Evolutionary conservation across 768 basidiomycete species (phyloP).

Genomic region (Podaxis sp.): DNA sequence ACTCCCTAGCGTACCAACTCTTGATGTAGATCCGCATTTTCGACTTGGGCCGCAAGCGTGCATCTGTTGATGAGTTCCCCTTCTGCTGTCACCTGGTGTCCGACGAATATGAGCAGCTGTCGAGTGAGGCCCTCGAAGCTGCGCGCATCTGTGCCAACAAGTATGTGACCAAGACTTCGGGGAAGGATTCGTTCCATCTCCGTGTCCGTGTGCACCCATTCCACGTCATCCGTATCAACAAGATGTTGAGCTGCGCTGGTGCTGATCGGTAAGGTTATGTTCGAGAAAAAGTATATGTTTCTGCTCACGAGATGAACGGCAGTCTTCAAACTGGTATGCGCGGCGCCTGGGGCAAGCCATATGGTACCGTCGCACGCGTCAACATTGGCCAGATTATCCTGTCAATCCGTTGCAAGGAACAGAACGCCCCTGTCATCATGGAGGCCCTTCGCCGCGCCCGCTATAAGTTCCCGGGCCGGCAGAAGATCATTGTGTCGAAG

Average conservation of each 20-base stretch:
- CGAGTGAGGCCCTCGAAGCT: constrained; percentile 94
- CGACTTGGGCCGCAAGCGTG: constrained; percentile 94
- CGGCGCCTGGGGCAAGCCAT: constrained; percentile 99
- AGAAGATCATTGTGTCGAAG: constrained; percentile 96
- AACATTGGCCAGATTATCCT: constrained; percentile 96
- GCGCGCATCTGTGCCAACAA: constrained; percentile 99
- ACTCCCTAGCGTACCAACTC: not conserved
- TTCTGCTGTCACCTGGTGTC: constrained; percentile 97
- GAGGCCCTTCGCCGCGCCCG: constrained; percentile 97
- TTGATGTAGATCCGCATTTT: constrained; percentile 84
- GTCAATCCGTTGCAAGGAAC: constrained; percentile 87
- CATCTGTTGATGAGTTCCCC: constrained; percentile 96
- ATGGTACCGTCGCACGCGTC: constrained; percentile 93
- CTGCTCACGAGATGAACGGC: not conserved
- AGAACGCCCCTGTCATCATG: constrained; percentile 83
- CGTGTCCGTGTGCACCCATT: constrained; percentile 96
- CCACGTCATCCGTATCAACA: constrained; percentile 99
- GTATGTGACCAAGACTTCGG: constrained; percentile 96
- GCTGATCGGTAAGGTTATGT: constrained; percentile 80
- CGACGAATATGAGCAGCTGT: constrained; percentile 97
- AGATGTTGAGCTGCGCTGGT: constrained; percentile 99
- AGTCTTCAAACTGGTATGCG: constrained; percentile 98
- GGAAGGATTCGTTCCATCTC: constrained; percentile 99
- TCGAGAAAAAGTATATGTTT: not conserved
- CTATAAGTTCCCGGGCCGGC: constrained; percentile 99